Conservation (phyloP, 441 rosid species). For the Gossypium davidsonii region DNA sequence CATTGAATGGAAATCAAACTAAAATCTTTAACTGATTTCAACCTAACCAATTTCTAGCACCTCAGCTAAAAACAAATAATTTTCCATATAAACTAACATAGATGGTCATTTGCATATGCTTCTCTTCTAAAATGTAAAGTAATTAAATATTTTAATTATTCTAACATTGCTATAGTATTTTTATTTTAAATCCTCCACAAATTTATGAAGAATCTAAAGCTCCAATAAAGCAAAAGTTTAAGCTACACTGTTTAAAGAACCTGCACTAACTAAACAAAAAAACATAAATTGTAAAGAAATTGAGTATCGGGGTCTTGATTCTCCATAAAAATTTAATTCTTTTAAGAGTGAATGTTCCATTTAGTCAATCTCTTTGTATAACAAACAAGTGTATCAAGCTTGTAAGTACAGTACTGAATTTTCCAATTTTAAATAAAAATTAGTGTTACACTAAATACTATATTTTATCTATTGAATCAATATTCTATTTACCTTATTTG, state of each 20-base stretch:
- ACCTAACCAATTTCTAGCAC: no score
- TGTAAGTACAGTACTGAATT: not conserved
- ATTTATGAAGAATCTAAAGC: constrained; percentile 56
- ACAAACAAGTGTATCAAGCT: not conserved
- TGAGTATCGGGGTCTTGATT: not conserved
- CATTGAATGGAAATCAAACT: no score
- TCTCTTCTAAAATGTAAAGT: not conserved
- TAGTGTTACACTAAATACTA: not conserved
- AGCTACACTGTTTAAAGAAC: no score
- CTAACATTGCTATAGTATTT: no score
- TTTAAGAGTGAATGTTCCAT: not conserved
- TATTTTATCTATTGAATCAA: not conserved
- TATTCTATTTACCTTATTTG: not conserved
- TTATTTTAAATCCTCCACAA: constrained; percentile 24
- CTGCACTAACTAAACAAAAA: not conserved
- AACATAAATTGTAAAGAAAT: constrained; percentile 4
- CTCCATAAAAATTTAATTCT: not conserved
- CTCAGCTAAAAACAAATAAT: no score
- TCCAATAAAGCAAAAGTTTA: constrained; percentile 11
- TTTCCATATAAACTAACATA: not conserved
- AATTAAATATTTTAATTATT: not conserved
- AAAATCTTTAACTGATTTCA: no score
- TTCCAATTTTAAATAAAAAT: not conserved
- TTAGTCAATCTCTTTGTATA: not conserved
- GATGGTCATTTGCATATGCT: not conserved